Base-by-base conservation (phyloP, 192 early-diverging fungal genomes). In the Linnemannia exigua region DNA sequence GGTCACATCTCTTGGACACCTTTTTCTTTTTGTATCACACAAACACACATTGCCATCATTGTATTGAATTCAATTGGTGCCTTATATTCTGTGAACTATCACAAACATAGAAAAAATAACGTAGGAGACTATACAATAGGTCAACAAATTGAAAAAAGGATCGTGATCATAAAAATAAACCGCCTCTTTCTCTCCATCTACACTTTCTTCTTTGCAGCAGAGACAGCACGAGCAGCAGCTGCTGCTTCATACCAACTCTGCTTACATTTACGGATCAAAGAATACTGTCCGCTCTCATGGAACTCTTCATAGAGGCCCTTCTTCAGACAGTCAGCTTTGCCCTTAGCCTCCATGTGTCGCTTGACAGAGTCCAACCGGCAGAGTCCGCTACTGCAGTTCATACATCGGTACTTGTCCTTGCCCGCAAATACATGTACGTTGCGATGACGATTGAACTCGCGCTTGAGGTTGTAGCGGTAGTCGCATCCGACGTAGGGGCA, bases 281-380 rank as follows among this genome's bases (percentile, higher is more conserved):
- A n/a, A 19, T 77, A 51, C 28, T 80, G 78, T 8, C 84, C 84
- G 36, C 72, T 68, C 25, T 79, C 70, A 17, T 31, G 15, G 41
- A 86, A 86, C 66, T 86, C 84, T 28, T 79, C 68, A 28, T 86
- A 86, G 33, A 80, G 28, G 1, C 84, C 84, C 28, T 48, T 75
- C 33, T 54, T 71, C 12, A 86, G 47, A 69, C 84, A 86, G 36
- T 74, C 84, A 5, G 36, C 46, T 50, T 86, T 86, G n/a, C 84
- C 84, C 79, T 86, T 86, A 22, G 84, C 84, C 66, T 86, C 79
- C 84, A 86, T 86, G 28, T 86, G 84, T 35, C 84, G 52, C 75
- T 86, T 86, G 15, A 86, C 84, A 3, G 84, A 86, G 35, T 86
- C 84, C 31, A 86, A 31, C 5, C 84, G 69, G 50, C 84, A 86